A percentile compares a stretch with the other conserved stretches of the same genome.
These are phyloP conservation scores for Scheffersomyces lignosus DNA, from an alignment of 805 yeast species.

Conservation along the genomic window DNA sequence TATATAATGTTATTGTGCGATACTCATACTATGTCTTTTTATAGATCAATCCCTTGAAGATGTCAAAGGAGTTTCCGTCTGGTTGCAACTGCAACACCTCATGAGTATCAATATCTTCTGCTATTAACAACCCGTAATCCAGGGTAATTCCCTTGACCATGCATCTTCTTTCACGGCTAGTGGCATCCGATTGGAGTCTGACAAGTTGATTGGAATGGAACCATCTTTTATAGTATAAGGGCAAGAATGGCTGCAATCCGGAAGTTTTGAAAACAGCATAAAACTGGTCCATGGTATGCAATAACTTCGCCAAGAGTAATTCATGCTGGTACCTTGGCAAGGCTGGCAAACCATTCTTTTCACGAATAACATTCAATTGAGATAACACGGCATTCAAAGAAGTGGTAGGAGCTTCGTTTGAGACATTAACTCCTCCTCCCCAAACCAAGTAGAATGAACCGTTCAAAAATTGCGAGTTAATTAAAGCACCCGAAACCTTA, in stretches of 20 bases:
- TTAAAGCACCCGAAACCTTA: slow-evolving; percentile 82
- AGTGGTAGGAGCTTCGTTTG: slow-evolving; percentile 88
- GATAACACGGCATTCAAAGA: slow-evolving; percentile 74
- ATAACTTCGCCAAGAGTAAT: slow-evolving; percentile 62
- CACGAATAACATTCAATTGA: slow-evolving; percentile 56
- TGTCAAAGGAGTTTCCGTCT: slow-evolving; percentile 96
- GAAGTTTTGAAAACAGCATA: slow-evolving; percentile 53
- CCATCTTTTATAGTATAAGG: slow-evolving; percentile 81
- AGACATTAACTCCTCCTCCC: slow-evolving; percentile 86
- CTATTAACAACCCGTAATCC: slow-evolving; percentile 82
- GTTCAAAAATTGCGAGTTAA: slow-evolving; percentile 70
- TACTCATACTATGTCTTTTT: too few relatives aligned
- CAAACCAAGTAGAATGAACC: slow-evolving; percentile 64
- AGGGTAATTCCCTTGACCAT: slow-evolving; percentile 75
- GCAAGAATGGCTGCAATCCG: slow-evolving; percentile 71
- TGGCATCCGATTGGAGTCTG: slow-evolving; percentile 59
- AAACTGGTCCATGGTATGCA: slow-evolving; percentile 65
- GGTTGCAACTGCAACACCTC: slow-evolving; percentile 76
- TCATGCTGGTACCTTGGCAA: slow-evolving; percentile 52
- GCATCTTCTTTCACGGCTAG: slow-evolving; percentile 32
- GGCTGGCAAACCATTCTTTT: slow-evolving; percentile 35
- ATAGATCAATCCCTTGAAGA: slow-evolving; percentile 82
- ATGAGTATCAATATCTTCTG: slow-evolving; percentile 58
- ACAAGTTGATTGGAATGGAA: slow-evolving; percentile 70
- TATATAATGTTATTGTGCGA: too few relatives aligned